Evolutionary conservation across 257 asterid species (phyloP).

Genomic region (Gardenia jasminoides): DNA sequence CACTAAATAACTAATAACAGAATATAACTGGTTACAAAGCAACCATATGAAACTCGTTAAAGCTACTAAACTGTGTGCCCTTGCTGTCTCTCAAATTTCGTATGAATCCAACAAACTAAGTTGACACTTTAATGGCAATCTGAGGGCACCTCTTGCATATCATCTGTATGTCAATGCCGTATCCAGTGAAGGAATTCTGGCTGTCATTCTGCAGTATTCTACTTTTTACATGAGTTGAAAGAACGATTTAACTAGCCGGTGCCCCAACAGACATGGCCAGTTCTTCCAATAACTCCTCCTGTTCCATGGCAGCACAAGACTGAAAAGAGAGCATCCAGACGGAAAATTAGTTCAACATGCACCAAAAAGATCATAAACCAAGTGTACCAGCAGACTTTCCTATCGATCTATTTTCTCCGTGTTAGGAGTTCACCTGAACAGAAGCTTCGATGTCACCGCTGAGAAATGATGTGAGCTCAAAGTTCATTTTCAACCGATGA

Average conservation of each 20-base stretch:
- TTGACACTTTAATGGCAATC: not conserved
- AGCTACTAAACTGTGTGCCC: not conserved
- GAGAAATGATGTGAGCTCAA: constrained; percentile 78
- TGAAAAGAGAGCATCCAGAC: constrained; percentile 37
- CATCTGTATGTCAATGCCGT: not conserved
- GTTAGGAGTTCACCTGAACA: constrained; percentile 64
- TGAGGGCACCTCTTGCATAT: not conserved
- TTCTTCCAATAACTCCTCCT: constrained; percentile 87
- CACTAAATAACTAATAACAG: too few species aligned
- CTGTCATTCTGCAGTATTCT: not conserved
- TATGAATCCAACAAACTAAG: constrained; percentile 1
- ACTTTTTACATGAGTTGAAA: not conserved
- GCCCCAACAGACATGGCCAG: constrained; percentile 68
- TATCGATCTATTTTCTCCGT: not conserved
- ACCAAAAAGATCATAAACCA: not conserved
- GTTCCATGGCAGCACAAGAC: constrained; percentile 88
- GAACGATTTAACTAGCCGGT: constrained; percentile 36
- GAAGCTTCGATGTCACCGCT: constrained; percentile 92
- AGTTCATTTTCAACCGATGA: constrained; percentile 93
- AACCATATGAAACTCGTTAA: not conserved
- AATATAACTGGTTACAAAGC: too few species aligned
- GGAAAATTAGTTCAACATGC: not conserved
- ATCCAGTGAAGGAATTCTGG: not conserved
- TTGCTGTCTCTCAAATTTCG: not conserved
- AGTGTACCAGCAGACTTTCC: not conserved